Evolutionary conservation across 208 protist species (phyloP), one percentile per base, ranked within the genome.

Genomic region (Phytomonas francai): DNA sequence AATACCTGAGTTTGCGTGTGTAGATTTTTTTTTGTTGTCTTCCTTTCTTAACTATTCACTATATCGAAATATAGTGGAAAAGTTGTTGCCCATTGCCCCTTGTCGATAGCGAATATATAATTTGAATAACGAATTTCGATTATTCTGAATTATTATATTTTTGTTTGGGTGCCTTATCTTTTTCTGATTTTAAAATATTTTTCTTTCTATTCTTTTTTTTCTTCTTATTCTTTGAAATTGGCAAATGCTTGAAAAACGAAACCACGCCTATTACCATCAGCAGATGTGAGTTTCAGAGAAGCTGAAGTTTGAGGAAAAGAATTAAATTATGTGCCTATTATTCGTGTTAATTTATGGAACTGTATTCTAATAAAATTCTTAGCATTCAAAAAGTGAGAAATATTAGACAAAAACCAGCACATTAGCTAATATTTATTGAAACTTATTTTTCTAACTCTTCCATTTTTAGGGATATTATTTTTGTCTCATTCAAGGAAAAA

Each of bases 111-210:
- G 3, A 11, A 8, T 36, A 36, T 36, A 11, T 36, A 11, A 11
- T 36, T 36, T 36, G 33, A 36, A 36, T 8, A 36, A 36, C 3
- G 8, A 36, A 8, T 36, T 36, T 36, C 33, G 33, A 36, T 8
- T 36, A 36, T 36, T 36, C 32, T 54, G 19, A 66, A 49, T 32
- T 2, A 61, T 36, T 54, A 19, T 73, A 29, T 19, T 67, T 67
- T 45, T 11, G n/a, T 73, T 66, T 65, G 1, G 61, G 14, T 39
- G 39, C 16, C 11, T 8, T 63, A 45, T 27, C 65, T 49, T 54
- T 70, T 79, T 60, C 71, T 71, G 57, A 49, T 71, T 65, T 74
- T 63, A 33, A 61, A 28, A 25, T 71, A 68, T 39, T 60, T 72
- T 76, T 68, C 39, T 73, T 63, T 69, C n/a, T 56, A 33, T 33